Evolutionary conservation across 1,139 yeast species (phyloP).

Genomic region (Yamadazyma mexicana): DNA sequence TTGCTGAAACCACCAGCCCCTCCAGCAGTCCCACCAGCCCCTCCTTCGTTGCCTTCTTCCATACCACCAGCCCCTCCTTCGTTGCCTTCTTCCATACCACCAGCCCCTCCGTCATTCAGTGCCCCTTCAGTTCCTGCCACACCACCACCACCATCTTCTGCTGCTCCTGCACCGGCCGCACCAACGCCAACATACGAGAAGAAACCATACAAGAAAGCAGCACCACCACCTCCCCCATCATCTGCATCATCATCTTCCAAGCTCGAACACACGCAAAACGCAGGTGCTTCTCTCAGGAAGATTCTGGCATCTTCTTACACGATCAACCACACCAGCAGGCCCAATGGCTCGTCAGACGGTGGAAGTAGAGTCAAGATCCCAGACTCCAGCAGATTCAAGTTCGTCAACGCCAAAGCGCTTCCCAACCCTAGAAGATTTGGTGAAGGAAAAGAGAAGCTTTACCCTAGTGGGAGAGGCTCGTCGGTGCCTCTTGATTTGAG

Average conservation of each 20-base stretch:
- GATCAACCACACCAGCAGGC: constrained; percentile 26
- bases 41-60: constrained; percentile 7
- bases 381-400: constrained; percentile 62
- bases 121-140: constrained; percentile 15
- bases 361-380: constrained; percentile 52
- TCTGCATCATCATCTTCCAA: constrained; percentile 17
- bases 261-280: constrained; percentile 45
- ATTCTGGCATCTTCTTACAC: constrained; percentile 62
- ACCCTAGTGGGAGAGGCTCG: constrained; percentile 95
- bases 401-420: constrained; percentile 63
- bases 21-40: constrained; percentile 8
- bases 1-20: constrained; percentile 8
- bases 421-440: constrained; percentile 84
- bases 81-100: constrained; percentile 13
- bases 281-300: constrained; percentile 52
- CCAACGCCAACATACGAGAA: constrained; percentile 14
- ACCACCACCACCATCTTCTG: too few relatives aligned
- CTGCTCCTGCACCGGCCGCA: constrained; percentile 9
- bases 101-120: constrained; percentile 17
- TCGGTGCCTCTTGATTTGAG: constrained; percentile 83
- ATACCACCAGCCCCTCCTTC: constrained; percentile 10
- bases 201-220: constrained; percentile 18
- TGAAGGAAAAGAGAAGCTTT: constrained; percentile 54
- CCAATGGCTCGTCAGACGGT: constrained; percentile 15
- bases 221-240: constrained; percentile 24